phyloP scores from a whole-genome alignment of 2,329 filamentous ascomycete species.

The Cylindrodendrum hubeiense region DNA sequence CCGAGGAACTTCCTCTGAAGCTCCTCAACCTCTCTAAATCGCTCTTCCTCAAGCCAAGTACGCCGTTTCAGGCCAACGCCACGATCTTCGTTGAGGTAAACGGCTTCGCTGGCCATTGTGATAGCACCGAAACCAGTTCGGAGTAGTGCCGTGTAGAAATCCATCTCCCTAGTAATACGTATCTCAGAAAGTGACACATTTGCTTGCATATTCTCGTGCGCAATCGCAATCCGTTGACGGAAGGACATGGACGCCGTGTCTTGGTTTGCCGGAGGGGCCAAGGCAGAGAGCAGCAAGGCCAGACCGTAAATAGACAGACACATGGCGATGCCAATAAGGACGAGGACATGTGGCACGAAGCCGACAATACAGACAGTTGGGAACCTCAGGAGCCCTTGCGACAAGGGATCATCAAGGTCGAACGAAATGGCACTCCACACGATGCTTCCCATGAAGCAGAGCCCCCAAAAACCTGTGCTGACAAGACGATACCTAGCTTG shows the following conservation, averaged over 20 bases:
- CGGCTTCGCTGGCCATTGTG: slow-evolving; percentile 94
- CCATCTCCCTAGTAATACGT: slow-evolving; percentile 86
- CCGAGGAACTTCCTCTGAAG: slow-evolving; percentile 64
- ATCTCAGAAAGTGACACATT: slow-evolving; percentile 87
- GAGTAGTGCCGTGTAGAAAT: slow-evolving; percentile 93
- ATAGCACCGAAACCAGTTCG: slow-evolving; percentile 89
- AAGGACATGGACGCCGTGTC: slow-evolving; percentile 55
- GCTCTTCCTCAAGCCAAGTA: slow-evolving; percentile 94
- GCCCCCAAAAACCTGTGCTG: slow-evolving; percentile 89
- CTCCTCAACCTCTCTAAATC: slow-evolving; percentile 80
- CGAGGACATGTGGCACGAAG: slow-evolving; percentile 93
- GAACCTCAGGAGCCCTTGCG: slow-evolving; percentile 82
- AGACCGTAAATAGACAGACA: slow-evolving; percentile 83
- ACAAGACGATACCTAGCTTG: slow-evolving; percentile 85
- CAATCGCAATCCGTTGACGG: slow-evolving; percentile 73
- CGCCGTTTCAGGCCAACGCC: slow-evolving; percentile 78
- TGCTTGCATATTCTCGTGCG: slow-evolving; percentile 92
- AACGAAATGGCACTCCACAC: slow-evolving; percentile 78
- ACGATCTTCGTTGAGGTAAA: slow-evolving; percentile 92
- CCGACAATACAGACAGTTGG: slow-evolving; percentile 96
- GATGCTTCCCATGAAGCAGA: slow-evolving; percentile 90
- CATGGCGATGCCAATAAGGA: slow-evolving; percentile 80
- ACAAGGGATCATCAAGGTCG: slow-evolving; percentile 69
- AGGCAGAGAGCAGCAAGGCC: slow-evolving; percentile 80
- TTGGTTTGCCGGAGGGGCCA: slow-evolving; percentile 47